Evolutionary conservation across 495 filamentous ascomycete species (phyloP), one percentile per base, ranked within the genome.

Genomic region (Penicillium lividum): DNA sequence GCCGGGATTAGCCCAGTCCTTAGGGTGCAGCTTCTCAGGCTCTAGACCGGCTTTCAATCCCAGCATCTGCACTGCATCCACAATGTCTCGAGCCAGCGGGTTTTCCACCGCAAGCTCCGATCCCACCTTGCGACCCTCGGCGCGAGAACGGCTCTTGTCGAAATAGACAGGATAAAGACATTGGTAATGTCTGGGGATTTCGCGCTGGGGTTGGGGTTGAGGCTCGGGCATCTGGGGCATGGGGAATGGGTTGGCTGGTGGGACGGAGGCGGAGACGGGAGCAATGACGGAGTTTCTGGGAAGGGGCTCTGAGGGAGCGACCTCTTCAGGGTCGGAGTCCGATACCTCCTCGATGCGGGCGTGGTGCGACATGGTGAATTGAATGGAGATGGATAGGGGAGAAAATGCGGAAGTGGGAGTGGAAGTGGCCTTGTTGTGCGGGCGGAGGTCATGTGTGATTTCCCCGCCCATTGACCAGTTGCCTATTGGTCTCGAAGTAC

Each of bases 131-230:
- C 94, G 85, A 30, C 94, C 94, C 57, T 92, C 77, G 28, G 84
- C 83, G 50, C 92, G 87, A 10, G 84, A 82, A 43, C 93, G 88
- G 5, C 77, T 77, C 55, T 77, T 79, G 75, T 97, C 93, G 72
- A 98, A 98, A 79, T 98, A 98, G 55, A 97, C 65, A 0, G 94
- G 93, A 78, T 98, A 98, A 25, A 98, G 81, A 74, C 90, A 95
- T 73, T 93, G 89, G 77, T 81, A 95, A 69, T 84, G 70, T 62
- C 87, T 89, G 75, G 87, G 93, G 62, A 85, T 80, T 46, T 84
- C 80, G 66, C 68, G 72, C 62, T 71, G 64, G 45, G 70, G 68
- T 54, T 76, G 64, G 43, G 70, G 68, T 25, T 55, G 53, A n/a
- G 40, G 13, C 15, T 28, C 42, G 13, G 73, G 68, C 29, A 60